These are phyloP conservation scores for Ascobolus immersus DNA, from an alignment of 495 filamentous ascomycete genomes.

Conservation along the genomic window DNA sequence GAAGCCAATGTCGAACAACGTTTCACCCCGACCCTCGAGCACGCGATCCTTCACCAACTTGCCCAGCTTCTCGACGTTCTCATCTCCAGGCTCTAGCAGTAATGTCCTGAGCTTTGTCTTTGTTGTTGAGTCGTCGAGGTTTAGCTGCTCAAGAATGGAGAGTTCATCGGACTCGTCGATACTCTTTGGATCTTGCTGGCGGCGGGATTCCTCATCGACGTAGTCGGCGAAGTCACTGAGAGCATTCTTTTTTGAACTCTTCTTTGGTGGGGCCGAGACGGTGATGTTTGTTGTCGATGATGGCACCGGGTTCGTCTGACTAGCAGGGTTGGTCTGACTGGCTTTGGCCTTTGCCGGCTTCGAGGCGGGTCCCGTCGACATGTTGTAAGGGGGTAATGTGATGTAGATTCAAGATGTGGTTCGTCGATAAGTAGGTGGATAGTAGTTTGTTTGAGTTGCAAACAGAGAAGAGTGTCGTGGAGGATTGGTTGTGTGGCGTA, in stretches of 20 bases:
- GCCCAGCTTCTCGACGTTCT: conserved; percentile 34
- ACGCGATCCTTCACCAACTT: conserved; percentile 32
- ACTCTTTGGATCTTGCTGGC: conserved; percentile 19
- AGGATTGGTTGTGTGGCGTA: too few species aligned
- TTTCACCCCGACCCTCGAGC: conserved; percentile 64
- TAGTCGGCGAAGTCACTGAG: conserved; percentile 95
- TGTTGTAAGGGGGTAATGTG: neutral
- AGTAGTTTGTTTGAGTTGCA: too few species aligned
- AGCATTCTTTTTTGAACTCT: too few species aligned
- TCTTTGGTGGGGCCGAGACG: neutral
- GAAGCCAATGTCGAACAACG: conserved; percentile 72
- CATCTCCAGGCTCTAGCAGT: conserved; percentile 36
- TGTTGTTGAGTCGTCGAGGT: conserved; percentile 49
- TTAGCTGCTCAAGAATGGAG: conserved; percentile 68
- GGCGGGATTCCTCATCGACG: conserved; percentile 72
- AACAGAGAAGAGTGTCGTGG: too few species aligned
- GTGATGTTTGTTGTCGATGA: neutral
- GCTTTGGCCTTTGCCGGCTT: neutral
- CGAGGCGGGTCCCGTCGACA: neutral
- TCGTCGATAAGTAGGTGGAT: too few species aligned
- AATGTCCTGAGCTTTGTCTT: conserved; percentile 45
- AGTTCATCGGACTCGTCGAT: conserved; percentile 67
- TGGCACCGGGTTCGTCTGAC: neutral
- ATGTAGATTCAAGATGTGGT: neutral
- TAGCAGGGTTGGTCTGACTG: neutral